phyloP scores from a whole-genome alignment of 2,329 filamentous ascomycete species.

The Trichoderma sp. region DNA sequence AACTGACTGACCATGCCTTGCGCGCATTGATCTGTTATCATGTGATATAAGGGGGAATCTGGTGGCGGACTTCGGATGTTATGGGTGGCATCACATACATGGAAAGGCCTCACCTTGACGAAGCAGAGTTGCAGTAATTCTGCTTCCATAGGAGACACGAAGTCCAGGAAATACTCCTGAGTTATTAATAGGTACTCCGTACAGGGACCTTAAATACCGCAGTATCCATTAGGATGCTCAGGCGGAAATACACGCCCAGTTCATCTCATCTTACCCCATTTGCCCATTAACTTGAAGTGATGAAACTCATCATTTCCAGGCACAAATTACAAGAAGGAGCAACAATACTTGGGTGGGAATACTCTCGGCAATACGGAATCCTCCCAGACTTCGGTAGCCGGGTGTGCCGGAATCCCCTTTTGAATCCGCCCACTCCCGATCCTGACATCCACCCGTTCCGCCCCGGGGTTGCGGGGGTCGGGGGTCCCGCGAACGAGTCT shows the following conservation, averaged over 20 bases:
- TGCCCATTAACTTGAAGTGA: no score
- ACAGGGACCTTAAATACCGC: background rate
- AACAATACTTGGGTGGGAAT: background rate
- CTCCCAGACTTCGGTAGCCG: background rate
- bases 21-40: background rate
- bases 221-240: background rate
- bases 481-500: background rate
- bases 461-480: background rate
- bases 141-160: background rate
- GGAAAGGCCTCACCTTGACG: background rate
- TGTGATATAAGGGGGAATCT: background rate
- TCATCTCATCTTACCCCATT: background rate
- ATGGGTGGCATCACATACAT: background rate
- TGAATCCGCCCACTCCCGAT: background rate
- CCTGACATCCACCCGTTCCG: slow-evolving; percentile 10
- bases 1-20: background rate
- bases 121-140: background rate
- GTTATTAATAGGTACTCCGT: background rate
- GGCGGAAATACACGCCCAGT: background rate
- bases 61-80: background rate
- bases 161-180: background rate
- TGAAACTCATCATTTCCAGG: background rate
- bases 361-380: slow-evolving; percentile 4
- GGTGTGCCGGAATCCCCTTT: background rate
- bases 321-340: background rate